Evolutionary conservation across 306 rosid genomes (phyloP).

Genomic region (Urtica urens): DNA sequence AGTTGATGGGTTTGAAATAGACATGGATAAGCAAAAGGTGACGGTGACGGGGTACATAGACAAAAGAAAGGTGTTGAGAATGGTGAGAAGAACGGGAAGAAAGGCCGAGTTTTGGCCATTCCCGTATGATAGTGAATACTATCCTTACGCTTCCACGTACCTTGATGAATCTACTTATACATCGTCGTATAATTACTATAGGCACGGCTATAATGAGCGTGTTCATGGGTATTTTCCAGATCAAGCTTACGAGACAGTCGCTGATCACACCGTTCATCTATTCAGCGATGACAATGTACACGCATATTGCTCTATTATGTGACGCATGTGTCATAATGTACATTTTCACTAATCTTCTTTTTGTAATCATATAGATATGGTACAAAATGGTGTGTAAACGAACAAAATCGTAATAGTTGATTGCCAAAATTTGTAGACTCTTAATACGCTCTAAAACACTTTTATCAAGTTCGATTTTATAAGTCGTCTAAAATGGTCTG

Average conservation of each 20-base stretch:
- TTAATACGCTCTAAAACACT: too few relatives aligned
- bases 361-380: background rate
- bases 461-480: too few relatives aligned
- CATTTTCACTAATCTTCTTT: too few relatives aligned
- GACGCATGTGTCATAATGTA: conserved; percentile 7
- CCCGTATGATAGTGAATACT: conserved; percentile 59
- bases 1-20: conserved; percentile 59
- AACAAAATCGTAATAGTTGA: too few relatives aligned
- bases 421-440: too few relatives aligned
- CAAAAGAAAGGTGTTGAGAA: conserved; percentile 40
- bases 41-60: conserved; percentile 52
- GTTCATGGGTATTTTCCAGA: conserved; percentile 60
- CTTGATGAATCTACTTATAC: conserved; percentile 47
- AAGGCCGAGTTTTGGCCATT: conserved; percentile 76
- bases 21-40: conserved; percentile 65
- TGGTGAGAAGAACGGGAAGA: conserved; percentile 71
- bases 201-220: conserved; percentile 48
- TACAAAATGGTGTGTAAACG: too few relatives aligned
- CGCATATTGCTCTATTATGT: conserved; percentile 61
- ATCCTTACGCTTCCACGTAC: conserved; percentile 48
- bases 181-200: conserved; percentile 54
- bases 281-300: conserved; percentile 71
- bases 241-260: conserved; percentile 37
- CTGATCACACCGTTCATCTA: conserved; percentile 55
- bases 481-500: too few relatives aligned